Evolutionary conservation across 2,329 filamentous ascomycete genomes (phyloP).

Genomic region (Camillea tinctor): DNA sequence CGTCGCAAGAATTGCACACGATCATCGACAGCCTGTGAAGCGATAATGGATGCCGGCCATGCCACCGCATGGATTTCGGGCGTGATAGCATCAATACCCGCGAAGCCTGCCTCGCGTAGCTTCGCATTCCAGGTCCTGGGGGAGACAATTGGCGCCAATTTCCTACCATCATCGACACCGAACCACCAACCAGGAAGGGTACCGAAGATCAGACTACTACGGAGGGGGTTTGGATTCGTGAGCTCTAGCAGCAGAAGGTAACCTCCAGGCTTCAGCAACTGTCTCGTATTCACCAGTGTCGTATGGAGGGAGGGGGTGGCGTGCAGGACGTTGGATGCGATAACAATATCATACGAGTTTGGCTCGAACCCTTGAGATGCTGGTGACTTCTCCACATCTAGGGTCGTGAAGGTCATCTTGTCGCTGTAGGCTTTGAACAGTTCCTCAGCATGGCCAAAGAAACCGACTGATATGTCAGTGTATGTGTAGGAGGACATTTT

Average conservation of each 20-base stretch:
- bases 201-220: constrained; percentile 4
- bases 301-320: constrained; percentile 23
- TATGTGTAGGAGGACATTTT: constrained; percentile 41
- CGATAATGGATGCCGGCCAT: constrained; percentile 6
- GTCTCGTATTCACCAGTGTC: constrained; percentile 27
- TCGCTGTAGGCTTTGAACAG: constrained; percentile 26
- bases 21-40: constrained; percentile 15
- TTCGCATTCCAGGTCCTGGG: constrained; percentile 4
- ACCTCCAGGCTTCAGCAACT: constrained; percentile 37
- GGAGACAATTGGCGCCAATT: constrained; percentile 4
- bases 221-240: constrained; percentile 2
- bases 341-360: constrained; percentile 33
- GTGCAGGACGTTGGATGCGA: constrained; percentile 35
- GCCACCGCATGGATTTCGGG: neutral
- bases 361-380: constrained; percentile 30
- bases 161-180: constrained; percentile 22
- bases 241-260: constrained; percentile 30
- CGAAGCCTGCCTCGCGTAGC: constrained; percentile 10
- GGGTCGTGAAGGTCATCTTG: constrained; percentile 32
- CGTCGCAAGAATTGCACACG: constrained; percentile 9
- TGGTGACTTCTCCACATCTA: constrained; percentile 32
- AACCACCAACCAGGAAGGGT: constrained; percentile 26
- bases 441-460: constrained; percentile 35
- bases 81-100: constrained; percentile 10
- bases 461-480: constrained; percentile 41